Evolutionary conservation across 2,329 filamentous ascomycete genomes (phyloP).

Genomic region (Monilinia vaccinii-corymbosi): DNA sequence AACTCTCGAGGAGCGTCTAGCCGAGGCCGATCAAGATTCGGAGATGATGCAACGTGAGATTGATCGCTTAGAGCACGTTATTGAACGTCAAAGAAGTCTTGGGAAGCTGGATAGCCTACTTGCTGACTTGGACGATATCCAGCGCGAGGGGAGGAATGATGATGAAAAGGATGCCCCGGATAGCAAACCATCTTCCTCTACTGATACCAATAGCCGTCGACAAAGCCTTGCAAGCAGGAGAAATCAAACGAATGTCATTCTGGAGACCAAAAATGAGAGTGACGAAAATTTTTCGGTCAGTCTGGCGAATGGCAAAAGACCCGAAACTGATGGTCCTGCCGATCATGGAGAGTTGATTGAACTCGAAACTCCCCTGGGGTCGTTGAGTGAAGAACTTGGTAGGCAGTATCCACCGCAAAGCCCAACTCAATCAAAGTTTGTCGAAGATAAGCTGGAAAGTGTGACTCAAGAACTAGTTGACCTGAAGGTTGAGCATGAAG

Average conservation of each 20-base stretch:
- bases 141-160: slow-evolving; percentile 44
- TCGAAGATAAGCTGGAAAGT: slow-evolving; percentile 85
- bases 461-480: slow-evolving; percentile 89
- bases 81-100: slow-evolving; percentile 89
- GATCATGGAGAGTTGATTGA: slow-evolving; percentile 31
- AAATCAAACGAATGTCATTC: slow-evolving; percentile 46
- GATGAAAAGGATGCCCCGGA: slow-evolving; percentile 35
- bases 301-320: slow-evolving; percentile 16
- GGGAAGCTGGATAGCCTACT: slow-evolving; percentile 90
- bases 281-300: slow-evolving; percentile 16
- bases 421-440: slow-evolving; percentile 73
- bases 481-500: slow-evolving; percentile 82
- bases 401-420: slow-evolving; percentile 41
- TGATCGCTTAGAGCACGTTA: slow-evolving; percentile 84
- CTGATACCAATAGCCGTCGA: slow-evolving; percentile 38
- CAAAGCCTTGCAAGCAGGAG: slow-evolving; percentile 44
- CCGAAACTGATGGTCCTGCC: slow-evolving; percentile 27
- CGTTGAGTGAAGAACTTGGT: slow-evolving; percentile 27
- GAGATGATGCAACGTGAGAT: slow-evolving; percentile 97
- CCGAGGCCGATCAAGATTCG: slow-evolving; percentile 90
- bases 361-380: slow-evolving; percentile 27
- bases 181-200: slow-evolving; percentile 34
- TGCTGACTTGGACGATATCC: slow-evolving; percentile 76
- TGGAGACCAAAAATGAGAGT: slow-evolving; percentile 35
- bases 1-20: slow-evolving; percentile 86